A percentile compares a stretch with the other conserved stretches of the same genome.
Evolutionary conservation across 2,329 filamentous ascomycete genomes (phyloP).

Genomic region (Aspergillus melleus): DNA sequence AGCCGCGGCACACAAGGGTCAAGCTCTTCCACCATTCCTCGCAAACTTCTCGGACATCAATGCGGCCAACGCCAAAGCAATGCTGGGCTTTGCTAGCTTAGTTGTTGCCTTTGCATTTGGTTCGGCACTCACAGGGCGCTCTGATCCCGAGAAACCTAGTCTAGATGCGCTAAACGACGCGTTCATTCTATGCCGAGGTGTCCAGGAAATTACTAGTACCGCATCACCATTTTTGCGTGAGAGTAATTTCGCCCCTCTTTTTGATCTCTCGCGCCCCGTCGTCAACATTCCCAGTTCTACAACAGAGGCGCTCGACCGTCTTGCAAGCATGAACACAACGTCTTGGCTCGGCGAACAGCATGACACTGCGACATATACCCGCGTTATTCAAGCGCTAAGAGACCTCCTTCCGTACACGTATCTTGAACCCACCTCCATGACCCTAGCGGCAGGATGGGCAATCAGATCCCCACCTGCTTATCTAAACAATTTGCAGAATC

Average conservation of each 20-base stretch:
- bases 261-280: neutral
- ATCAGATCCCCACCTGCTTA: slow-evolving; percentile 15
- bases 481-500: slow-evolving; percentile 12
- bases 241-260: slow-evolving; percentile 7
- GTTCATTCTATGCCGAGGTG: slow-evolving; percentile 8
- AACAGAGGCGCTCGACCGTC: neutral
- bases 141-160: slow-evolving; percentile 1
- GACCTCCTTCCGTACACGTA: slow-evolving; percentile 13
- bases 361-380: slow-evolving; percentile 1
- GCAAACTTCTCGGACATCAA: slow-evolving; percentile 11
- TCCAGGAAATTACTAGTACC: slow-evolving; percentile 2
- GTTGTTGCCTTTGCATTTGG: slow-evolving; percentile 25
- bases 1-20: slow-evolving; percentile 19
- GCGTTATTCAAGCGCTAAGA: slow-evolving; percentile 9
- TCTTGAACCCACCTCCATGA: slow-evolving; percentile 19
- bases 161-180: slow-evolving; percentile 5
- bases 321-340: slow-evolving; percentile 2
- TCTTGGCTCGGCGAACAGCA: neutral
- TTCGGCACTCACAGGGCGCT: slow-evolving; percentile 12
- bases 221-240: neutral
- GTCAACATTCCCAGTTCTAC: neutral
- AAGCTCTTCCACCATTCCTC: slow-evolving; percentile 5
- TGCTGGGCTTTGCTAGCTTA: slow-evolving; percentile 18
- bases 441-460: slow-evolving; percentile 22
- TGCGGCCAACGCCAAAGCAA: slow-evolving; percentile 15